A percentile compares a stretch with the other conserved stretches of the same genome.
Conservation (phyloP, 2,329 filamentous ascomycete species). For the Kalmusia sp. region DNA sequence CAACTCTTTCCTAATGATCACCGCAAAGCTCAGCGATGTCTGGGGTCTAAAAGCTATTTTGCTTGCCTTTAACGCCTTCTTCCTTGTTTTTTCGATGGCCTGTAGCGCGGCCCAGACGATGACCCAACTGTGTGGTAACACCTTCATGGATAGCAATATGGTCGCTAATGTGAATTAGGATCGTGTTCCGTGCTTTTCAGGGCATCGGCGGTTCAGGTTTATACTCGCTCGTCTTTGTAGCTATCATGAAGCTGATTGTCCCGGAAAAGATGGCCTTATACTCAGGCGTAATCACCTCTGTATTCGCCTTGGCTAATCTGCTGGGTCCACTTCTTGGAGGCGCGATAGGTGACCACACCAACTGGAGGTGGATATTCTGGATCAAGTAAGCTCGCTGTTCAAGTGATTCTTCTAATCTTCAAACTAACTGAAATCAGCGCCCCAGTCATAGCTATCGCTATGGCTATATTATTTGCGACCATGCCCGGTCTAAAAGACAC, state of each 20-base stretch:
- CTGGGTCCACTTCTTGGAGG: constrained; percentile 56
- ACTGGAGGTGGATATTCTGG: constrained; percentile 58
- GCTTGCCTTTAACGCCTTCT: constrained; percentile 29
- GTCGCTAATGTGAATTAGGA: constrained; percentile 26
- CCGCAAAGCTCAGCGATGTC: constrained; percentile 41
- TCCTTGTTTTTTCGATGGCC: constrained; percentile 41
- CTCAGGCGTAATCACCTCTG: constrained; percentile 40
- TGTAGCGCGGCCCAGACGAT: constrained; percentile 38
- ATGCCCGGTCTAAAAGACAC: constrained; percentile 33
- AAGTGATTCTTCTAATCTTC: not conserved
- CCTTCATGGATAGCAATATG: not conserved
- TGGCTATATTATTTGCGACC: constrained; percentile 31
- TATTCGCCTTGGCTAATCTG: constrained; percentile 51
- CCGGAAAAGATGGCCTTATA: constrained; percentile 44
- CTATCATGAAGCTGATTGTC: constrained; percentile 36
- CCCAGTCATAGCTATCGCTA: constrained; percentile 31
- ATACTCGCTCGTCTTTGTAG: constrained; percentile 52
- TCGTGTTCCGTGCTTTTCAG: constrained; percentile 50
- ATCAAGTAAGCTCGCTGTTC: constrained; percentile 49
- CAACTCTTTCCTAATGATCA: constrained; percentile 44
- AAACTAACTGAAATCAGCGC: constrained; percentile 19
- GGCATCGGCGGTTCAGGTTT: constrained; percentile 58
- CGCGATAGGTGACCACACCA: constrained; percentile 48
- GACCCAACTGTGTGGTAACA: constrained; percentile 32
- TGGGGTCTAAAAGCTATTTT: constrained; percentile 34